Percentiles rank a stretch among this genome's conserved stretches.
phyloP scores from a whole-genome alignment of 345 rosid genomes.

The Populus euphratica region DNA sequence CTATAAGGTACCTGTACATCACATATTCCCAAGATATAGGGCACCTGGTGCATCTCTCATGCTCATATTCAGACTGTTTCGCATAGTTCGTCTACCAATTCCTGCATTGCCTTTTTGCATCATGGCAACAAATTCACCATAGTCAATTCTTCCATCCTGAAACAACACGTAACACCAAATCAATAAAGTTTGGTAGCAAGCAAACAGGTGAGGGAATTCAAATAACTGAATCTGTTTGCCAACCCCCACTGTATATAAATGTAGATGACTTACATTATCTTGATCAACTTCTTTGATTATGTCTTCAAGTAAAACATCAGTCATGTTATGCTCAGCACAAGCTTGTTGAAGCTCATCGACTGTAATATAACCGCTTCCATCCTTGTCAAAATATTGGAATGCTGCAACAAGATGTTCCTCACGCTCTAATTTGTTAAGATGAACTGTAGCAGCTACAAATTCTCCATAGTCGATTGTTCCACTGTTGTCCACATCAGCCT shows the following conservation, averaged over 20 bases:
- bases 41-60: constrained; percentile 74
- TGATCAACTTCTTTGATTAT: constrained; percentile 94
- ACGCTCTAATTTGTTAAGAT: constrained; percentile 88
- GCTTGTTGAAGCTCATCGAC: constrained; percentile 97
- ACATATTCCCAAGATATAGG: constrained; percentile 16
- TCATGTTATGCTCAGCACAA: constrained; percentile 87
- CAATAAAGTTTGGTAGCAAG: background rate
- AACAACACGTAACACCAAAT: constrained; percentile 15
- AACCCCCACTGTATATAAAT: background rate
- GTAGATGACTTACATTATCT: constrained; percentile 68
- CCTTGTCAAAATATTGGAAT: constrained; percentile 90
- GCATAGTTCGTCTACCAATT: constrained; percentile 96
- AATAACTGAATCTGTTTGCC: background rate
- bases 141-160: constrained; percentile 95
- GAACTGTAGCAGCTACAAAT: constrained; percentile 95
- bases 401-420: constrained; percentile 99
- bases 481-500: constrained; percentile 98
- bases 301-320: constrained; percentile 82
- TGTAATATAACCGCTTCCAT: constrained; percentile 90
- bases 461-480: constrained; percentile 96
- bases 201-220: background rate
- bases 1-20: constrained; percentile 31
- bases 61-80: constrained; percentile 88
- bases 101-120: constrained; percentile 97
- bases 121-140: constrained; percentile 97